Evolutionary conservation across 2,329 filamentous ascomycete species (phyloP).

Genomic region (Fusarium kyushuense): DNA sequence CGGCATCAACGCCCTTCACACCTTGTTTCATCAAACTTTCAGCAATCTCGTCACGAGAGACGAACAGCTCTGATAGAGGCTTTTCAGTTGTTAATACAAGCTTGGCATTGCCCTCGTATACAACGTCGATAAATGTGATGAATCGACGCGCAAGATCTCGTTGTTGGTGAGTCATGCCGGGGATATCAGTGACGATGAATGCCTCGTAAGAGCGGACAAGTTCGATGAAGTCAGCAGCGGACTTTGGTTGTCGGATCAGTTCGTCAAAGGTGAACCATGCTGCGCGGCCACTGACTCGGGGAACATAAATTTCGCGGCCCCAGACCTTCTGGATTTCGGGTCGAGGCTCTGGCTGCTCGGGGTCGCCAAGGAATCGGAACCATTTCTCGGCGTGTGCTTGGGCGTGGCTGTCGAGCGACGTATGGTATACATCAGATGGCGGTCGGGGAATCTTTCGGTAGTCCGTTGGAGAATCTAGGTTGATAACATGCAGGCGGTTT

Average conservation of each 20-base stretch:
- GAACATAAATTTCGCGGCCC: constrained; percentile 91
- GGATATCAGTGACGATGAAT: constrained; percentile 91
- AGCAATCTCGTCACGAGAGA: constrained; percentile 77
- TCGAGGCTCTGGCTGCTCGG: constrained; percentile 79
- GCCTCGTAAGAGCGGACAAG: constrained; percentile 89
- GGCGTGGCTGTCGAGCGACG: constrained; percentile 83
- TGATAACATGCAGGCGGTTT: constrained; percentile 85
- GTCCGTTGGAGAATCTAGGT: constrained; percentile 94
- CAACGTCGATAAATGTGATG: constrained; percentile 97
- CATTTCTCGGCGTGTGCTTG: constrained; percentile 88
- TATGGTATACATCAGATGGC: constrained; percentile 93
- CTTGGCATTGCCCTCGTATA: constrained; percentile 94
- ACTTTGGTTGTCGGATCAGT: constrained; percentile 87
- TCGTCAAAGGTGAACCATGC: constrained; percentile 95
- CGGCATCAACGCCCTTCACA: constrained; percentile 55
- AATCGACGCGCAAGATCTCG: constrained; percentile 91
- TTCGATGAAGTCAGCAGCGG: constrained; percentile 95
- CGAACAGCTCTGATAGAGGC: constrained; percentile 86
- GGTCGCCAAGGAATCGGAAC: constrained; percentile 94
- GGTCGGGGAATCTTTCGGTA: constrained; percentile 97
- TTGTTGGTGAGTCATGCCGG: constrained; percentile 88
- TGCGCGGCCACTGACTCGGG: constrained; percentile 85
- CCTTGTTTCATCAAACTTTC: constrained; percentile 66
- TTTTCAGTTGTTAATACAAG: constrained; percentile 92
- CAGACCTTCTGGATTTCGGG: constrained; percentile 85